These are phyloP conservation scores for Diplodia sapinea DNA, from an alignment of 2,329 filamentous ascomycete species.

Conservation along the genomic window DNA sequence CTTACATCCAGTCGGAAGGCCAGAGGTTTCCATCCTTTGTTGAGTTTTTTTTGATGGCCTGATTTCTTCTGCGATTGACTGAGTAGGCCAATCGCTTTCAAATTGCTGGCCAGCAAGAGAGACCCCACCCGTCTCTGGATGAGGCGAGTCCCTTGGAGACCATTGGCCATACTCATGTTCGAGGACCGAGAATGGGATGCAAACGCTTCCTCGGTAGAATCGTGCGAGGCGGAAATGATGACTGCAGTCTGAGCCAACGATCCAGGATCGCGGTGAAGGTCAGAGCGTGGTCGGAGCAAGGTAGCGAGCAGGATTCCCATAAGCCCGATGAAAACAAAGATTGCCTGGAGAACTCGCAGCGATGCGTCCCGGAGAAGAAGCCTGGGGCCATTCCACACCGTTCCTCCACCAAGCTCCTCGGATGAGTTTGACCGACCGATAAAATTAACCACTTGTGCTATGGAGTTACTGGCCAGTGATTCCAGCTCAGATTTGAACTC, in stretches of 20 bases:
- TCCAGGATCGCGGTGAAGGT: slow-evolving; percentile 1
- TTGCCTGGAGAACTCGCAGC: not conserved
- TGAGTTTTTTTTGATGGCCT: not conserved
- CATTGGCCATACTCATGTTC: not conserved
- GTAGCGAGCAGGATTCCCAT: not conserved
- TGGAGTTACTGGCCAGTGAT: not conserved
- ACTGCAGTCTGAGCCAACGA: not conserved
- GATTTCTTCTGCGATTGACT: not conserved
- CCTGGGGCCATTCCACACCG: not conserved
- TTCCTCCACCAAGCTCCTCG: not conserved
- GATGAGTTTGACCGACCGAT: not conserved
- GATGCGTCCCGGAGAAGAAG: not conserved
- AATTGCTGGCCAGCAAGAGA: not conserved
- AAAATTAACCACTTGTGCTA: not conserved
- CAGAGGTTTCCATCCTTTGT: not conserved
- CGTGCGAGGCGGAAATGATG: not conserved
- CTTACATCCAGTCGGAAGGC: not conserved
- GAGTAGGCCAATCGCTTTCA: not conserved
- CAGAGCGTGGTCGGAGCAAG: not conserved
- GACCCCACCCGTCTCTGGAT: not conserved
- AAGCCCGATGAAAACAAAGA: not conserved
- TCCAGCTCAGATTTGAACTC: not conserved
- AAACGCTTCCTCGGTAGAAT: not conserved
- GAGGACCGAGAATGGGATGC: not conserved
- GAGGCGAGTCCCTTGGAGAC: not conserved